Conservation (phyloP, 2,329 filamentous ascomycete species). For the Elsinoe australis region DNA sequence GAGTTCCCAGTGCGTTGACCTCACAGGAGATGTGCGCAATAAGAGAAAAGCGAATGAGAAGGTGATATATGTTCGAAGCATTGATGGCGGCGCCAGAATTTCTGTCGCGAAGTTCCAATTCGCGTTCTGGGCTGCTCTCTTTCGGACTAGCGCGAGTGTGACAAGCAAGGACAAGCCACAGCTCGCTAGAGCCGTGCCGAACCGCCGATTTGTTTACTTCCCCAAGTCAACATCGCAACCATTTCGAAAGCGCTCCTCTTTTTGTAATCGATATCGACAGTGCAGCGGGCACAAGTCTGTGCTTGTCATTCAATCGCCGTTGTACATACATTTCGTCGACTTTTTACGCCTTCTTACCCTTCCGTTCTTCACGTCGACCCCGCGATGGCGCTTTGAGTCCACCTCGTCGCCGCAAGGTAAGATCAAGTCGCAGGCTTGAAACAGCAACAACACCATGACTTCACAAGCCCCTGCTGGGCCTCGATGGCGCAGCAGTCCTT, state of each 20-base stretch:
- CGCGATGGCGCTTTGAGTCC: conserved; percentile 12
- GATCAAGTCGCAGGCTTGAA: neutral
- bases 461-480: conserved; percentile 54
- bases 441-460: conserved; percentile 37
- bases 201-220: conserved; percentile 16
- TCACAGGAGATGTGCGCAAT: no score
- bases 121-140: neutral
- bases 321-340: conserved; percentile 13
- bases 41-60: no score
- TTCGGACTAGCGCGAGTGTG: no score
- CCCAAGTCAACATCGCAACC: conserved; percentile 10
- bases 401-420: conserved; percentile 8
- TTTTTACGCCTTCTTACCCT: neutral
- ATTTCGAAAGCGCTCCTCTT: neutral
- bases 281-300: conserved; percentile 13
- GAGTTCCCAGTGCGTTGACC: no score
- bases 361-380: conserved; percentile 8
- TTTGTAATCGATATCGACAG: conserved; percentile 15
- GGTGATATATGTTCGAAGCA: neutral
- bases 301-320: conserved; percentile 15
- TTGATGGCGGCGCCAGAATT: neutral
- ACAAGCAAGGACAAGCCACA: neutral
- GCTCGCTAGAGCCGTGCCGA: conserved; percentile 7
- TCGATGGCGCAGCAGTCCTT: conserved; percentile 73
- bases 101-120: neutral